Evolutionary conservation across 2,329 filamentous ascomycete species (phyloP).

Genomic region (Zopfia rhizophila): DNA sequence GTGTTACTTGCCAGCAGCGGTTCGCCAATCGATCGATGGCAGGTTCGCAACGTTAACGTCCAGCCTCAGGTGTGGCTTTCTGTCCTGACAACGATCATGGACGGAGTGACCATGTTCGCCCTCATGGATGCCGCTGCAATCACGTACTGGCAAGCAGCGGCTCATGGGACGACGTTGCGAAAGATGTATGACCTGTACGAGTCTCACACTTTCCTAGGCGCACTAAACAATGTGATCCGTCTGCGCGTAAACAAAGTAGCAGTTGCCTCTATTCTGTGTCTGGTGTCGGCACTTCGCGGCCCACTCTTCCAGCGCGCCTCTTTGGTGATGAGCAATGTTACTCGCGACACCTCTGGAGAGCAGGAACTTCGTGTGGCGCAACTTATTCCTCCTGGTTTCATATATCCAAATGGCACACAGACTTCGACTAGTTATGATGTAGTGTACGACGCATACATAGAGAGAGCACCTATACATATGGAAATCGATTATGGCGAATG

Average conservation of each 20-base stretch:
- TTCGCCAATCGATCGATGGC: constrained; percentile 10
- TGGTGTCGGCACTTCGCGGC: constrained; percentile 9
- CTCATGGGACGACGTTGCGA: constrained; percentile 12
- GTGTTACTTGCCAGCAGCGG: constrained; percentile 13
- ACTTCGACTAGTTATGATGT: constrained; percentile 4
- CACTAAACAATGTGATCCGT: constrained; percentile 11
- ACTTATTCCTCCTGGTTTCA: constrained; percentile 7
- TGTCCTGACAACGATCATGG: constrained; percentile 11
- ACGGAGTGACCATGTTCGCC: constrained; percentile 18
- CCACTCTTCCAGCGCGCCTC: constrained; percentile 18
- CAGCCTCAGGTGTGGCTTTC: constrained; percentile 20
- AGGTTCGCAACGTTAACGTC: constrained; percentile 3
- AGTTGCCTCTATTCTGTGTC: constrained; percentile 6
- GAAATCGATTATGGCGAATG: not conserved
- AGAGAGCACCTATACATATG: constrained; percentile 6
- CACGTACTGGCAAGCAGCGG: constrained; percentile 10
- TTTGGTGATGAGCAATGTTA: constrained; percentile 5
- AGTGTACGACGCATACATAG: constrained; percentile 9
- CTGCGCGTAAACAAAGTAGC: constrained; percentile 4
- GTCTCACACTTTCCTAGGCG: constrained; percentile 10
- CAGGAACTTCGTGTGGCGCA: constrained; percentile 9
- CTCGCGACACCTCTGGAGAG: not conserved
- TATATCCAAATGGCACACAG: not conserved
- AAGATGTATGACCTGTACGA: constrained; percentile 19
- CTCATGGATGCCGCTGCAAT: constrained; percentile 4